These are phyloP conservation scores for Mortierella sp. DNA, from an alignment of 371 early-diverging fungal species.

Conservation along the genomic window DNA sequence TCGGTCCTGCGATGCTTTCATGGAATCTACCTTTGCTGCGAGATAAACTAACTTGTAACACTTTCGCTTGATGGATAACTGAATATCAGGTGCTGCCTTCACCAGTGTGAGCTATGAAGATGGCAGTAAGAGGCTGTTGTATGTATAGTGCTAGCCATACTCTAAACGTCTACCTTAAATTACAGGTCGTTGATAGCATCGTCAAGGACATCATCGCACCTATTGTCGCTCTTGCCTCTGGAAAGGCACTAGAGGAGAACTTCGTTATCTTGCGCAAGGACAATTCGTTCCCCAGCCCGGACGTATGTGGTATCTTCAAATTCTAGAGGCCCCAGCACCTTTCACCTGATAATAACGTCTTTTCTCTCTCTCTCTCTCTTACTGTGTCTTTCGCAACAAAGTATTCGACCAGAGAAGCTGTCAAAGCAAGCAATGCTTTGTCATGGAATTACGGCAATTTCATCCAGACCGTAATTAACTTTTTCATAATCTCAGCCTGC, in stretches of 20 bases:
- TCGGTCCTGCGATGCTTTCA: too few relatives aligned
- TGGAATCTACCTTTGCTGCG: too few relatives aligned
- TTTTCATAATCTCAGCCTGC: conserved; percentile 43
- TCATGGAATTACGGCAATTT: conserved; percentile 52
- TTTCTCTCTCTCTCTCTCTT: background rate
- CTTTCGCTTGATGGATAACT: background rate
- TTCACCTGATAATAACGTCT: background rate
- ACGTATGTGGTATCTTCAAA: conserved; percentile 7
- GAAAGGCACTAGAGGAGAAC: conserved; percentile 47
- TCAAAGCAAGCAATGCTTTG: conserved; percentile 31
- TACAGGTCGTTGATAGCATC: conserved; percentile 47
- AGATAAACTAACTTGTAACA: background rate
- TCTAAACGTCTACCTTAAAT: background rate
- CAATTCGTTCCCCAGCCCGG: conserved; percentile 7
- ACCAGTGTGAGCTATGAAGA: conserved; percentile 39
- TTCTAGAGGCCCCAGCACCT: background rate
- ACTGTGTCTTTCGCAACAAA: background rate
- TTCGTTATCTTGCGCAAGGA: conserved; percentile 31
- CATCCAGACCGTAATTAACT: conserved; percentile 51
- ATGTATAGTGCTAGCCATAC: background rate
- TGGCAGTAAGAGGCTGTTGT: background rate
- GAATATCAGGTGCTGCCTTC: conserved; percentile 57
- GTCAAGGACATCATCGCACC: conserved; percentile 55
- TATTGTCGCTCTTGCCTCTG: conserved; percentile 35
- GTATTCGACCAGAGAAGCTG: conserved; percentile 31